Conservation (phyloP, 1,139 yeast genomes). For the Sugiyamaella novakii region DNA sequence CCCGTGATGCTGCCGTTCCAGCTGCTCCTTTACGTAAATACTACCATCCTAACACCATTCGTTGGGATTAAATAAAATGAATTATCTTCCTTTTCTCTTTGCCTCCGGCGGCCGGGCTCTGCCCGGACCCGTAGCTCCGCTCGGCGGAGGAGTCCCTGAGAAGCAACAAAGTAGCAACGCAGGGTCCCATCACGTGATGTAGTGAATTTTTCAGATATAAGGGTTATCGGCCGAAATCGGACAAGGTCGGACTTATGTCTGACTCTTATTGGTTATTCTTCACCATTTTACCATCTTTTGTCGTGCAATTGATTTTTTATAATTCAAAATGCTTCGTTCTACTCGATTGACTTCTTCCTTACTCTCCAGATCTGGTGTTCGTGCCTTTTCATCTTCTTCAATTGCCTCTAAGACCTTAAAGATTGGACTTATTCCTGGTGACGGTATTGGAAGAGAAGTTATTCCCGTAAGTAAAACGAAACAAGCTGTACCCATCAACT, state of each 20-base stretch:
- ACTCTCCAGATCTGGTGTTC: not conserved
- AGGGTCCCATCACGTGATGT: not conserved
- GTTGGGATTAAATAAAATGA: constrained; percentile 9
- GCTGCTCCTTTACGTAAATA: constrained; percentile 27
- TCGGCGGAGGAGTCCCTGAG: not conserved
- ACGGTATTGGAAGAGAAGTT: constrained; percentile 96
- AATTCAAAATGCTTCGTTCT: constrained; percentile 13
- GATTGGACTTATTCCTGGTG: constrained; percentile 79
- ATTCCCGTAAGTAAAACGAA: constrained; percentile 63
- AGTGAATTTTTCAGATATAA: constrained; percentile 11
- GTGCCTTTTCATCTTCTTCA: constrained; percentile 13
- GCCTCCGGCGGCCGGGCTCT: constrained; percentile 1
- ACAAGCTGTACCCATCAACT: too few species aligned
- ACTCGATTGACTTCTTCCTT: constrained; percentile 14
- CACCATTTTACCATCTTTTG: too few species aligned
- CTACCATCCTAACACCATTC: constrained; percentile 13
- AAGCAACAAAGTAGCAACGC: too few species aligned
- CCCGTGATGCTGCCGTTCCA: constrained; percentile 27
- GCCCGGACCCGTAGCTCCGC: not conserved
- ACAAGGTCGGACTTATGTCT: constrained; percentile 1
- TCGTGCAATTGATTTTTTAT: too few species aligned
- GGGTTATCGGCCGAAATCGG: constrained; percentile 12
- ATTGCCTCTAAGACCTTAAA: constrained; percentile 12
- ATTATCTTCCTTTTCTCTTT: not conserved
- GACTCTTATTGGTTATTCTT: too few species aligned